These are phyloP conservation scores for Claviceps monticola DNA, from an alignment of 2,329 filamentous ascomycete genomes.

Conservation along the genomic window DNA sequence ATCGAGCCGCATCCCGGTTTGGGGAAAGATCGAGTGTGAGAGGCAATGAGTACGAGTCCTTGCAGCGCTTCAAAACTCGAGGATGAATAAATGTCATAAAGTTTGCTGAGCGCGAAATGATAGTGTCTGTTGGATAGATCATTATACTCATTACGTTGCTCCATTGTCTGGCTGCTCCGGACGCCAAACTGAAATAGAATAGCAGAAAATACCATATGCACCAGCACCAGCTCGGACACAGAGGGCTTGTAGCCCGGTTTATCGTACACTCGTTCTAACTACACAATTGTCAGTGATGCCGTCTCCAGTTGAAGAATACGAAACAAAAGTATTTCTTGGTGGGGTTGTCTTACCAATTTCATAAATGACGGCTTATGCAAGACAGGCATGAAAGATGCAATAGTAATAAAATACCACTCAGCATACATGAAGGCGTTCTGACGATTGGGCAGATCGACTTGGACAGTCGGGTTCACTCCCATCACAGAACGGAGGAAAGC, in stretches of 20 bases:
- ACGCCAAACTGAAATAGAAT: conserved; percentile 68
- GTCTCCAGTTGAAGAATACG: background rate
- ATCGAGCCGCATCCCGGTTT: conserved; percentile 65
- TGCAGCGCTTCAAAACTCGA: conserved; percentile 55
- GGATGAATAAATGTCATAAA: conserved; percentile 48
- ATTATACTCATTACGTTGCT: conserved; percentile 41
- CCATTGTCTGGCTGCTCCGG: conserved; percentile 46
- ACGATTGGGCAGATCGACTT: conserved; percentile 47
- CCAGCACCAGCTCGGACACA: conserved; percentile 50
- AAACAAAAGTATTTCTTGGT: background rate
- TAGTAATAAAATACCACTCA: conserved; percentile 60
- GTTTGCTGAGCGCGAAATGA: conserved; percentile 57
- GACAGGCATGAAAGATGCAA: conserved; percentile 59
- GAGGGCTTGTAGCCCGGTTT: conserved; percentile 49
- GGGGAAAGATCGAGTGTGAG: conserved; percentile 63
- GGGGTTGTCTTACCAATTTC: conserved; percentile 38
- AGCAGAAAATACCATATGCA: conserved; percentile 68
- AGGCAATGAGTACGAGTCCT: conserved; percentile 56
- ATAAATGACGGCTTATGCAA: conserved; percentile 67
- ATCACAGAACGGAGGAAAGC: conserved; percentile 54
- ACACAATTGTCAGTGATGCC: conserved; percentile 1
- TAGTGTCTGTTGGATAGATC: conserved; percentile 64
- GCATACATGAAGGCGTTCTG: conserved; percentile 54
- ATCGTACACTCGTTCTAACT: conserved; percentile 56
- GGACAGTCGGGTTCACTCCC: conserved; percentile 42